Base-by-base conservation (phyloP, 257 asterid genomes). In the Sherardia arvensis region DNA sequence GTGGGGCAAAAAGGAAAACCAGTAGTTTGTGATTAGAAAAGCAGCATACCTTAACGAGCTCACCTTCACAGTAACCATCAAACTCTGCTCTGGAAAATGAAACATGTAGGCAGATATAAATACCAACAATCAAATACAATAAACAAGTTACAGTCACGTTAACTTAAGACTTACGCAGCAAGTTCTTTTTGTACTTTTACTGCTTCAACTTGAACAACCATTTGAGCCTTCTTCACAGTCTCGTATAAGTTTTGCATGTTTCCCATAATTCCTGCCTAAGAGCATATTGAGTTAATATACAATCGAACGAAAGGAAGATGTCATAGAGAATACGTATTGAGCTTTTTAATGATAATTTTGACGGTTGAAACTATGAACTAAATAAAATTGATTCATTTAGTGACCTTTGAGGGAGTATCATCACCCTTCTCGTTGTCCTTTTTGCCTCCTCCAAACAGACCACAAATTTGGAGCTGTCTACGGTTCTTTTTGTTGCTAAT, bases 191-290 rank as follows among this genome's bases (percentile, higher is more conserved):
- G 97, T 67, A 92, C 96, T 65, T 79, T 80, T 45, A 89, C 99
- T 48, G 97, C 99, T 82, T 92, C 99, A 53, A 92, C 99, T 81
- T 92, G 99, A 80, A 92, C 99, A 33, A 92, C 97, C 86, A 78
- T 89, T 72, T 92, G 97, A 11, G 99, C 99, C 80, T 89, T 92
- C 85, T 92, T 92, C 76, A 92, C 97, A 0, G 97, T 92, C 77
- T 92, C 97, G 14, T 84, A 89, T 54, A 92, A 77, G 73, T 87
- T 89, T 81, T 89, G 97, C 99, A 92, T 92, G 85, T 92, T 92
- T 59, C 99, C 99, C 5, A 92, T 61, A 53, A 92, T 75, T 71
- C 99, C 99, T 65, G 96, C 97, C 99, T 92, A 75, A 62, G 75
- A 61, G 66, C 67, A 76, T 71, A 23, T 64, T 61, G 40, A 32